Percentiles rank a stretch among this genome's conserved stretches.
Conservation (phyloP, 225 moss, liverwort and hornwort genomes). For the Climacium dendroides region DNA sequence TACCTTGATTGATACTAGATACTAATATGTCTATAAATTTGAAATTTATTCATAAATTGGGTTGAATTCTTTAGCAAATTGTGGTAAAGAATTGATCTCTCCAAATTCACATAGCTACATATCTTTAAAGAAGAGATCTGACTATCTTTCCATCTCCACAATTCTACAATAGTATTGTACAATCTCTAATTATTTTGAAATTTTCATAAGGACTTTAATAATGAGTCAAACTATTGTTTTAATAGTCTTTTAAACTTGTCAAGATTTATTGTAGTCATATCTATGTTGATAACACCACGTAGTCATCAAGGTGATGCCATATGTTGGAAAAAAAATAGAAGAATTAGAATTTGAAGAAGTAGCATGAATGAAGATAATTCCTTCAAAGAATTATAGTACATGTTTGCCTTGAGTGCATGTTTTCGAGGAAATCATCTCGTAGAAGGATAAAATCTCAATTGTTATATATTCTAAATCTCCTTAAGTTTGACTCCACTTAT, state of each 20-base stretch:
- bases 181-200: not conserved
- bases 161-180: too few relatives aligned
- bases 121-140: too few relatives aligned
- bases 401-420: fast-evolving
- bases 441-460: too few relatives aligned
- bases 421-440: too few relatives aligned
- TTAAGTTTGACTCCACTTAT: fast-evolving
- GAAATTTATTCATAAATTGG: too few relatives aligned
- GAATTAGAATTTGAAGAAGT: not conserved
- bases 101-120: too few relatives aligned
- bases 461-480: fast-evolving
- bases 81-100: too few relatives aligned
- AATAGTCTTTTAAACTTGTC: not conserved
- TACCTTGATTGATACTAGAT: too few relatives aligned
- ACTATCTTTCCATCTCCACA: too few relatives aligned
- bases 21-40: too few relatives aligned
- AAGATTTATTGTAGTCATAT: not conserved
- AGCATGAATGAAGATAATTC: not conserved
- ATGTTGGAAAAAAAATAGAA: not conserved
- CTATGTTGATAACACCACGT: too few relatives aligned
- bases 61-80: too few relatives aligned
- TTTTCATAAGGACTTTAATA: not conserved
- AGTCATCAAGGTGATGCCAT: not conserved
- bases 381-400: not conserved
- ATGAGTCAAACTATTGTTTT: not conserved